Conservation (phyloP, 305 asterid species). For the Coffea humblotiana region DNA sequence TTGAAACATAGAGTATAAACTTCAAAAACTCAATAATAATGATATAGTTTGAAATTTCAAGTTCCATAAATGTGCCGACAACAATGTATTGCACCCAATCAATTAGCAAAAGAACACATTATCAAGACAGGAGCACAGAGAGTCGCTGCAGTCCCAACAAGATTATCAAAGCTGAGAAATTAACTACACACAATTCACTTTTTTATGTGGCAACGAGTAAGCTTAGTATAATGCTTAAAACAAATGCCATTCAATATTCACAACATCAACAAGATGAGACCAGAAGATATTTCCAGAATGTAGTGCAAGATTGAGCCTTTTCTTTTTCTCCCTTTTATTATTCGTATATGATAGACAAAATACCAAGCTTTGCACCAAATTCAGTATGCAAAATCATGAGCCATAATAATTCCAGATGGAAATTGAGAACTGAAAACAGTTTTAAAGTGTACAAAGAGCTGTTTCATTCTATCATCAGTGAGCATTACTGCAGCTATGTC, state of each 20-base stretch:
- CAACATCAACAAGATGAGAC: background rate
- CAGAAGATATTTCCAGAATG: background rate
- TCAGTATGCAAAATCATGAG: background rate
- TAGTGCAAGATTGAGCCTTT: slow-evolving; percentile 1
- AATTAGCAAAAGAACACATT: background rate
- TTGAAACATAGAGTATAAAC: background rate
- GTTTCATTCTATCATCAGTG: background rate
- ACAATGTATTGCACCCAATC: background rate
- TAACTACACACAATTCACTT: background rate
- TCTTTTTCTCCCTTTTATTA: background rate
- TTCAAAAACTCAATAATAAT: background rate
- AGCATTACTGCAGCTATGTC: too few relatives aligned
- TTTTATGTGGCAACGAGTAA: background rate
- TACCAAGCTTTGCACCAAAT: background rate
- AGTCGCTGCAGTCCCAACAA: background rate
- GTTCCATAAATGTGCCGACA: background rate
- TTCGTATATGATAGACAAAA: background rate
- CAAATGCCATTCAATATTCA: background rate
- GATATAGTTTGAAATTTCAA: background rate
- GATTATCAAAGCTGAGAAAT: background rate
- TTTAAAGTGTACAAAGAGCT: background rate
- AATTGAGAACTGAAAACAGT: background rate
- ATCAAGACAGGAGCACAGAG: background rate
- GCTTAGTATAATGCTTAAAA: background rate
- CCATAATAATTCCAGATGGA: background rate